phyloP scores from a whole-genome alignment of 345 rosid genomes.

The Gossypium ekmanianum region DNA sequence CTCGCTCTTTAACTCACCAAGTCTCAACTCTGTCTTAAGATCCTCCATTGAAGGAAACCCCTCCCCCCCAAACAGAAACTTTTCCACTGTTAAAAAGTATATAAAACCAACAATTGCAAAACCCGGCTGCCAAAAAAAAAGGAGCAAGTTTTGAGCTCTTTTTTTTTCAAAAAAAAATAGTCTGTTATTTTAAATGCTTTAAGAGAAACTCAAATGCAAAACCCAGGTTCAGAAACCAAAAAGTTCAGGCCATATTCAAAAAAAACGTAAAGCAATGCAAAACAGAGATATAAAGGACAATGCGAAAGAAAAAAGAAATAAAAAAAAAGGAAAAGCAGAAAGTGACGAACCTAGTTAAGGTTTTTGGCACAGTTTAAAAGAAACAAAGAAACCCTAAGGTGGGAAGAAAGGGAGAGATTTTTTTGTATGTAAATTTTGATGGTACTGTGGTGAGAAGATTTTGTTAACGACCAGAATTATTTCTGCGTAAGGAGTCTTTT shows the following conservation, averaged over 20 bases:
- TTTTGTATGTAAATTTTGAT: background rate
- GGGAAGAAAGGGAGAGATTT: background rate
- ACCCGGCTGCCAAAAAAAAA: background rate
- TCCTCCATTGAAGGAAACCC: background rate
- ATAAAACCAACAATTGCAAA: background rate
- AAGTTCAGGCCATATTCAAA: too few species aligned
- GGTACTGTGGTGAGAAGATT: too few species aligned
- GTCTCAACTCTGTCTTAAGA: slow-evolving; percentile 1
- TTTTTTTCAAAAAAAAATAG: background rate
- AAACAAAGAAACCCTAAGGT: slow-evolving; percentile 5
- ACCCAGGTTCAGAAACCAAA: background rate
- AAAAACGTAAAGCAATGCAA: background rate
- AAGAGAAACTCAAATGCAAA: background rate
- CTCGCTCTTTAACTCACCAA: slow-evolving; percentile 19
- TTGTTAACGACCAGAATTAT: too few species aligned
- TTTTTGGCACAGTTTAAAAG: background rate
- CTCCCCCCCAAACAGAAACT: background rate
- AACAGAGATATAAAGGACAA: background rate
- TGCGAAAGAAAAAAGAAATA: background rate
- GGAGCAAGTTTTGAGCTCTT: background rate
- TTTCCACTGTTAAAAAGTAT: background rate
- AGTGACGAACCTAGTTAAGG: background rate
- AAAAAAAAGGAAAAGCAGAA: background rate
- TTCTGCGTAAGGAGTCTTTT: too few species aligned
- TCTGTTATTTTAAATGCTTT: too few species aligned